Evolutionary conservation across 2,329 filamentous ascomycete species (phyloP).

Genomic region (Colletotrichum magnum): DNA sequence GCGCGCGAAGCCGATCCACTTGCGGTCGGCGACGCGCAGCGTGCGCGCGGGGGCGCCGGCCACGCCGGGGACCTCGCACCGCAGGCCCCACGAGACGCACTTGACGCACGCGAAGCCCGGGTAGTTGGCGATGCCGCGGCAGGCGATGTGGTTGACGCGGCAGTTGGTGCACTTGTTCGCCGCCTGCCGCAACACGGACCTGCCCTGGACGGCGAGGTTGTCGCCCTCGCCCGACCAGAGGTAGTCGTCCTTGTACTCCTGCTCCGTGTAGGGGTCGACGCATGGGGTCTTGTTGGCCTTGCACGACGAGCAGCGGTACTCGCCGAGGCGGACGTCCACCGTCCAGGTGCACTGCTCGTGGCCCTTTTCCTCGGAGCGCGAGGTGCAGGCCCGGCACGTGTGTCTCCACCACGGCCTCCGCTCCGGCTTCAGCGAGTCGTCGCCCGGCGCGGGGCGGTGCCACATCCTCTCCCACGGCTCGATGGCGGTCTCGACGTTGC

Average conservation of each 20-base stretch:
- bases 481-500: neutral
- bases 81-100: constrained; percentile 37
- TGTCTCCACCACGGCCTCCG: constrained; percentile 42
- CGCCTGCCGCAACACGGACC: neutral
- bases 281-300: constrained; percentile 39
- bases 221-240: neutral
- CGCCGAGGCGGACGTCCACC: constrained; percentile 28
- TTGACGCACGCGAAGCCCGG: constrained; percentile 33
- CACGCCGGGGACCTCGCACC: constrained; percentile 20
- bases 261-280: constrained; percentile 39
- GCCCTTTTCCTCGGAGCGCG: neutral
- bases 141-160: constrained; percentile 12
- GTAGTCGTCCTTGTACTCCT: constrained; percentile 28
- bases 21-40: constrained; percentile 23
- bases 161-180: constrained; percentile 27
- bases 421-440: constrained; percentile 14
- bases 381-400: constrained; percentile 35
- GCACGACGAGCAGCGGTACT: constrained; percentile 42
- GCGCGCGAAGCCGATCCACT: constrained; percentile 31
- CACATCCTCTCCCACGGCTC: constrained; percentile 24
- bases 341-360: constrained; percentile 23
- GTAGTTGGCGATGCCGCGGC: constrained; percentile 18
- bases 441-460: constrained; percentile 33
- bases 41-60: neutral
- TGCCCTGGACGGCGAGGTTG: neutral